Conservation (phyloP, 2,329 filamentous ascomycete species). For the Tolypocladium tropicale region DNA sequence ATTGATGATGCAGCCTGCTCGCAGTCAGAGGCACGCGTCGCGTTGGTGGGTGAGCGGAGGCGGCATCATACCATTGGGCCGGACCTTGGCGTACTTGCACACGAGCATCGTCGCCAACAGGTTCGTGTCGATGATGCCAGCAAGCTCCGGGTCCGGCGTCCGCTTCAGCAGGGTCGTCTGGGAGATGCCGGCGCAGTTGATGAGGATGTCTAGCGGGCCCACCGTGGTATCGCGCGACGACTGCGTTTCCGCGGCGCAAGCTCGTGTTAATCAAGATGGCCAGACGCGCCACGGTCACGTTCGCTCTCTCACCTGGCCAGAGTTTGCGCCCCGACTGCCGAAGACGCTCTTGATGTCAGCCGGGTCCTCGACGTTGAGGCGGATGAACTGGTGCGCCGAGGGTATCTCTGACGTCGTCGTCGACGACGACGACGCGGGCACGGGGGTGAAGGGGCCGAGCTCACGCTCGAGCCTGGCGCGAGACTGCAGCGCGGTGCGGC, state of each 20-base stretch:
- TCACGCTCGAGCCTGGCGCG: slow-evolving; percentile 25
- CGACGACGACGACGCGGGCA: slow-evolving; percentile 3
- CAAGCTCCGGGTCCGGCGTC: slow-evolving; percentile 38
- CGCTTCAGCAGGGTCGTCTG: slow-evolving; percentile 54
- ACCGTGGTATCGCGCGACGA: slow-evolving; percentile 7
- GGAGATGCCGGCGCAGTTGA: slow-evolving; percentile 72
- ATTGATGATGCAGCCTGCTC: slow-evolving; percentile 66
- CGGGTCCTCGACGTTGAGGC: slow-evolving; percentile 19
- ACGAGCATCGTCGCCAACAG: slow-evolving; percentile 54
- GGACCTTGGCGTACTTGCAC: slow-evolving; percentile 37
- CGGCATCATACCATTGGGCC: slow-evolving; percentile 16
- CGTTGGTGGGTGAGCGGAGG: background rate
- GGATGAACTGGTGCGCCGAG: slow-evolving; percentile 21
- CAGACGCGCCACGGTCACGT: background rate
- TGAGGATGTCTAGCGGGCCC: slow-evolving; percentile 45
- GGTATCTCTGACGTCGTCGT: slow-evolving; percentile 7
- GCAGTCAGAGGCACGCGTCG: background rate
- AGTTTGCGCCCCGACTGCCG: background rate
- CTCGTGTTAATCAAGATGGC: background rate
- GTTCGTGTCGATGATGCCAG: slow-evolving; percentile 57
- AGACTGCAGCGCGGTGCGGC: slow-evolving; percentile 40
- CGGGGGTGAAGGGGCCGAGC: slow-evolving; percentile 13
- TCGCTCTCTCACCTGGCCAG: background rate
- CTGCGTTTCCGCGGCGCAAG: background rate
- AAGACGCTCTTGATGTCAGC: slow-evolving; percentile 21